Base-by-base conservation (phyloP, 225 moss, liverwort and hornwort species). In the Pseudisothecium myosuroides region DNA sequence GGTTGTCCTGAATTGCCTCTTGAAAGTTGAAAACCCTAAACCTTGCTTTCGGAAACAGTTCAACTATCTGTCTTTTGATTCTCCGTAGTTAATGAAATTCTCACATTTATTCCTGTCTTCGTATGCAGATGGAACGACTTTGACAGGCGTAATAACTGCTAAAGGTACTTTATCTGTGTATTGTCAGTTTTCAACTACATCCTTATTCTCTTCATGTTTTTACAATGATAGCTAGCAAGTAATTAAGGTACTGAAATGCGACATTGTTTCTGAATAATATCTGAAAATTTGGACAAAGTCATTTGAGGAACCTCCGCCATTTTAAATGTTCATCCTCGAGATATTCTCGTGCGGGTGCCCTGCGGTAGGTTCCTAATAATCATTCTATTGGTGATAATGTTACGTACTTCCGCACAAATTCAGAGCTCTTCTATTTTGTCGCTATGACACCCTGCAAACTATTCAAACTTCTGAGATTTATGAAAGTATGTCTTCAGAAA, bases 91-190 rank as follows among this genome's bases (percentile, higher is more conserved):
- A 19, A 86, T 47, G 62, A 67, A 56, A 86, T 39, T 20, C 52
- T 31, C 50, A 59, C 52, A 49, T 47, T 71, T 49, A 21, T 81
- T 76, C 76, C 41, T 85, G 85, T 69, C 76, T 66, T 84, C 15
- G 72, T 88, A 92, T 12, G 72, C 87, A 92, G 92, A 88, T 92
- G 92, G 90, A 60, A 67, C 79, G 65, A 73, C 82, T 75, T 79
- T 73, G 63, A 89, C 87, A 65, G 82, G 83, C 67, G 87, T 94
- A 49, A 91, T 94, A 49, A 91, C 90, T 61, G 92, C 91, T 17
- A 92, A 88, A 94, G 93, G 93, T 93, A 90, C 41, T 55, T 49
- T 41, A 71, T 31, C 80, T 80, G 41, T 3, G 58, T 7, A 39
- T 12, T 58, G n/a, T 39, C 39, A 18, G 27, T 59, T 80, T 39